phyloP scores from a whole-genome alignment of 2,329 filamentous ascomycete species.

The Cladophialophora bantiana region DNA sequence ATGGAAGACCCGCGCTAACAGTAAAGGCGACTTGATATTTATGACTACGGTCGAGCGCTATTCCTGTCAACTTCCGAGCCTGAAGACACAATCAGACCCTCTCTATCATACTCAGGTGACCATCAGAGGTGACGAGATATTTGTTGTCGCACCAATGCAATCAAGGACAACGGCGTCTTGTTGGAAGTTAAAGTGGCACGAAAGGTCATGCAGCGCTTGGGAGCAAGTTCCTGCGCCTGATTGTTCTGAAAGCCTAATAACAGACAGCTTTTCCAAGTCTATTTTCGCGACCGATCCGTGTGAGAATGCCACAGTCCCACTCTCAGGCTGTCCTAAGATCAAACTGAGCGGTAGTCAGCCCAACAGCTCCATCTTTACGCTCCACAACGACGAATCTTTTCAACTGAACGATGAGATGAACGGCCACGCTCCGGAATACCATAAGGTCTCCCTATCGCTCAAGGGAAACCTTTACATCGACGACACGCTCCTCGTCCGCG shows the following conservation, averaged over 20 bases:
- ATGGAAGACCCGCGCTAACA: conserved; percentile 64
- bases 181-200: conserved; percentile 21
- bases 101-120: conserved; percentile 51
- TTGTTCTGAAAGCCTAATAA: conserved; percentile 25
- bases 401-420: conserved; percentile 18
- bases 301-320: conserved; percentile 18
- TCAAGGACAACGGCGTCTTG: conserved; percentile 45
- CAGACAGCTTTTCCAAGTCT: conserved; percentile 27
- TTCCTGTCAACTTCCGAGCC: conserved; percentile 21
- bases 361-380: conserved; percentile 28
- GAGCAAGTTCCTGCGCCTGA: conserved; percentile 19
- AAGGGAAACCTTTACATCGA: conserved; percentile 82
- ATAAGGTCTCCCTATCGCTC: conserved; percentile 69
- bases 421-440: conserved; percentile 25
- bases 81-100: background rate
- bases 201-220: background rate
- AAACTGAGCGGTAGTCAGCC: conserved; percentile 20
- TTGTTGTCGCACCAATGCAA: conserved; percentile 49
- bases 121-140: conserved; percentile 54
- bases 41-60: conserved; percentile 51
- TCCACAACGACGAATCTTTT: background rate
- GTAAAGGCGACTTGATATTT: conserved; percentile 56
- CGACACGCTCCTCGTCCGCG: conserved; percentile 75
- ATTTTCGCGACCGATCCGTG: conserved; percentile 26
- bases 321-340: conserved; percentile 7